Evolutionary conservation across 768 basidiomycete genomes (phyloP).

Genomic region (Amanita jacksonii): DNA sequence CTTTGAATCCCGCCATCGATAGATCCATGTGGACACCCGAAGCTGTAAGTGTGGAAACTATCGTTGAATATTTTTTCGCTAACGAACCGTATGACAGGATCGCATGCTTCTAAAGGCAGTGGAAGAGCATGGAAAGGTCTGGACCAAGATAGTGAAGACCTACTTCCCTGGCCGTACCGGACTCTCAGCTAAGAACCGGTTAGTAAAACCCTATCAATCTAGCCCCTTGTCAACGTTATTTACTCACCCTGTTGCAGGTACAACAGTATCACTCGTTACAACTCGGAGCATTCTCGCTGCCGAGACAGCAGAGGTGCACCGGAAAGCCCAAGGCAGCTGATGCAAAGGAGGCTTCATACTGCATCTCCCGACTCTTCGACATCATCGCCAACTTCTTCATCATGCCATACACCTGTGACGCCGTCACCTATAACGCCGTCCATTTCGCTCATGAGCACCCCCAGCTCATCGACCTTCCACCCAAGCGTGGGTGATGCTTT

Average conservation of each 20-base stretch:
- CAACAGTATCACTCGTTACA: conserved; percentile 43
- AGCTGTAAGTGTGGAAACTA: conserved; percentile 24
- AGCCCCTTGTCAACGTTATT: conserved; percentile 7
- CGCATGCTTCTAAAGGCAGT: conserved; percentile 45
- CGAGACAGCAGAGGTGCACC: conserved; percentile 29
- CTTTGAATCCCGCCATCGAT: conserved; percentile 51
- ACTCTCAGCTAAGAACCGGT: conserved; percentile 53
- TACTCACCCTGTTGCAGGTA: conserved; percentile 26
- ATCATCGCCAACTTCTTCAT: conserved; percentile 27
- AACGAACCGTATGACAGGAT: conserved; percentile 27
- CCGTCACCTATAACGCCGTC: conserved; percentile 17
- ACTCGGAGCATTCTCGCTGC: conserved; percentile 27
- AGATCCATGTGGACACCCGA: conserved; percentile 50
- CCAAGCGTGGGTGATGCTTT: conserved; percentile 17
- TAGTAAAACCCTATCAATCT: conserved; percentile 10
- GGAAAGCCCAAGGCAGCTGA: conserved; percentile 23
- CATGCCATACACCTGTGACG: conserved; percentile 15
- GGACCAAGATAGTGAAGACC: conserved; percentile 54
- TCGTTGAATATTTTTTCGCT: neutral
- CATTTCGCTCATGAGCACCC: conserved; percentile 6
- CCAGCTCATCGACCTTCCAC: conserved; percentile 11
- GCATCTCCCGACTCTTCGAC: conserved; percentile 29
- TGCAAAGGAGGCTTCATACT: conserved; percentile 24
- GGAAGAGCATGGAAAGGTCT: conserved; percentile 45
- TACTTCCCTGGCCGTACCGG: conserved; percentile 54